Conservation (phyloP, 805 yeast genomes). For the Saturnispora sekii region DNA sequence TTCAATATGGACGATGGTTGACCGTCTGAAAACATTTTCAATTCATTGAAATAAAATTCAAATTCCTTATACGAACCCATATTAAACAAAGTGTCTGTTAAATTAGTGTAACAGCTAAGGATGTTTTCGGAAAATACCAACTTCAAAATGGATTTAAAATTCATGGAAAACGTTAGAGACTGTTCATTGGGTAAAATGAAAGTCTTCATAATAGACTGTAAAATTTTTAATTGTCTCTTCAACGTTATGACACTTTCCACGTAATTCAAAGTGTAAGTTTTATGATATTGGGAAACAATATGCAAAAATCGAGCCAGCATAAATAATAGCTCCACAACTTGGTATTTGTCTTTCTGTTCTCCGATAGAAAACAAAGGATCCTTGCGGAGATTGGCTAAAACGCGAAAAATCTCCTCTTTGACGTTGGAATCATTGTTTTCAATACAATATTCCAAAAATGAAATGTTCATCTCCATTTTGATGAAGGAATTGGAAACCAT, state of each 20-base stretch:
- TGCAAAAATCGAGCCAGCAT: slow-evolving; percentile 30
- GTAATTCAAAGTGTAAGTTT: slow-evolving; percentile 14
- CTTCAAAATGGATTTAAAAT: slow-evolving; percentile 21
- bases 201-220: slow-evolving; percentile 44
- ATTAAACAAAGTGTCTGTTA: slow-evolving; percentile 33
- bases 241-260: slow-evolving; percentile 29
- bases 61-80: slow-evolving; percentile 54
- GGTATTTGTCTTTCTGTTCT: slow-evolving; percentile 14
- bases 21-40: slow-evolving; percentile 29
- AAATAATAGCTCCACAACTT: slow-evolving; percentile 15
- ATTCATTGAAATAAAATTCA: slow-evolving; percentile 43
- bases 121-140: slow-evolving; percentile 30
- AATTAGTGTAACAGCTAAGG: slow-evolving; percentile 29
- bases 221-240: slow-evolving; percentile 41
- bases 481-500: not conserved
- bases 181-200: slow-evolving; percentile 15
- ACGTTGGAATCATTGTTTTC: not conserved
- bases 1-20: slow-evolving; percentile 22
- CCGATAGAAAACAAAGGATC: slow-evolving; percentile 1
- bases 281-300: slow-evolving; percentile 22
- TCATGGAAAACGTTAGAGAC: slow-evolving; percentile 15
- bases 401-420: not conserved
- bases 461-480: slow-evolving; percentile 3
- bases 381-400: not conserved
- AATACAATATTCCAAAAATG: slow-evolving; percentile 3